phyloP scores from a whole-genome alignment of 2,329 filamentous ascomycete species.

The Aspergillus neotritici region DNA sequence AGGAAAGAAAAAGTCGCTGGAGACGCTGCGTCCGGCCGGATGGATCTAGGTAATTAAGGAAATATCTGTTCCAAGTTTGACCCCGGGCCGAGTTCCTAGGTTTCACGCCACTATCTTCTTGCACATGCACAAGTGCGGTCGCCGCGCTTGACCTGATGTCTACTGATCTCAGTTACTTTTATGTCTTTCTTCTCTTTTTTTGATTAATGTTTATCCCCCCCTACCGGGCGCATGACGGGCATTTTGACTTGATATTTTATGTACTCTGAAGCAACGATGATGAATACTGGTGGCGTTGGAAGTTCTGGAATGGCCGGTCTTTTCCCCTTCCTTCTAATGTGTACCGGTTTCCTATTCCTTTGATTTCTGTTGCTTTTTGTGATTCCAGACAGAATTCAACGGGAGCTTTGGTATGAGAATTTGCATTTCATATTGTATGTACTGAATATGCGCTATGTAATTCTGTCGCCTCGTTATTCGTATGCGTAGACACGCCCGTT shows the following conservation, averaged over 20 bases:
- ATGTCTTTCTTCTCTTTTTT: slow-evolving; percentile 1
- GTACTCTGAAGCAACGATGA: slow-evolving; percentile 25
- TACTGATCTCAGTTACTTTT: neutral
- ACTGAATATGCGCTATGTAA: neutral
- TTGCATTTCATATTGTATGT: too few species aligned
- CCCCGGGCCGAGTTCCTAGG: neutral
- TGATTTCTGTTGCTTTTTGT: neutral
- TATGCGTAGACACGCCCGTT: too few species aligned
- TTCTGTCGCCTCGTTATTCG: slow-evolving; percentile 1
- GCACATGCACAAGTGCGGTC: too few species aligned
- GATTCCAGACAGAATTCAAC: slow-evolving; percentile 9
- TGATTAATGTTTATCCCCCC: slow-evolving; percentile 7
- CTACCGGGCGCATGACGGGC: slow-evolving; percentile 24
- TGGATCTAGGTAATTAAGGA: slow-evolving; percentile 33
- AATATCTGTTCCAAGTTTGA: neutral
- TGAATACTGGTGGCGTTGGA: slow-evolving; percentile 22
- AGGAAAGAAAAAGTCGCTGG: slow-evolving; percentile 22
- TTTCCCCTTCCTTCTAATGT: slow-evolving; percentile 20
- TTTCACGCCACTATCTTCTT: slow-evolving; percentile 1
- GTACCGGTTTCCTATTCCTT: slow-evolving; percentile 16
- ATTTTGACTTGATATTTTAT: slow-evolving; percentile 21
- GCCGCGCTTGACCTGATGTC: too few species aligned
- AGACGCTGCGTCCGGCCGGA: slow-evolving; percentile 31
- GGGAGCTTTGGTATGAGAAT: too few species aligned
- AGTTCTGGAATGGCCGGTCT: slow-evolving; percentile 21